phyloP scores from a whole-genome alignment of 2,329 filamentous ascomycete genomes.

The Colletotrichum eleusines region DNA sequence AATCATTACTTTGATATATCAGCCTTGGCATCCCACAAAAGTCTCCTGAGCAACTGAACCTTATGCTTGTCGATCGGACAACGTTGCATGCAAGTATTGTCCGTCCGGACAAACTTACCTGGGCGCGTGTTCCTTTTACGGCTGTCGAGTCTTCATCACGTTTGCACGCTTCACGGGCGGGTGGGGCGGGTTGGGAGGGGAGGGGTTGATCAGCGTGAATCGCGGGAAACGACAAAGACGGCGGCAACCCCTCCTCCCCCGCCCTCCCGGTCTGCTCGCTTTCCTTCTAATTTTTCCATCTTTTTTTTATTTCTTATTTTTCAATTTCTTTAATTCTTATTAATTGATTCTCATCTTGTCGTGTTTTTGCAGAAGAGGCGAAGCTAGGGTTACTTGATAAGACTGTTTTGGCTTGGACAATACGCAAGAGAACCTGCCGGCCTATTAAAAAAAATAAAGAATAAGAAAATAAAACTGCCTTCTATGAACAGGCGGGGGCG shows the following conservation, averaged over 20 bases:
- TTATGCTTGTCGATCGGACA: not conserved
- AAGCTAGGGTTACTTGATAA: no score
- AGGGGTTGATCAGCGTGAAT: not conserved
- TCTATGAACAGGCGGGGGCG: not conserved
- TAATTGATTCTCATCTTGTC: no score
- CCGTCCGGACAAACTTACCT: not conserved
- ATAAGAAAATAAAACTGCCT: no score
- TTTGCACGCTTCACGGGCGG: not conserved
- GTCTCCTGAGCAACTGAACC: not conserved
- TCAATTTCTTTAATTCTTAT: no score
- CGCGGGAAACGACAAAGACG: constrained; percentile 4
- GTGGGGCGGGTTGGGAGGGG: not conserved
- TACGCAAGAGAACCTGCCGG: no score
- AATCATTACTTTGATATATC: no score
- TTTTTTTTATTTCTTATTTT: not conserved
- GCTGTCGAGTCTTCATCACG: not conserved
- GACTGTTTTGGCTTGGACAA: no score
- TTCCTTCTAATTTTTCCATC: no score
- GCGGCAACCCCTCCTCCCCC: not conserved
- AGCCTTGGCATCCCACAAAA: not conserved
- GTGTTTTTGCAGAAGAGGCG: no score
- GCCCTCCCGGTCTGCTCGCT: not conserved
- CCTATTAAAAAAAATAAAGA: no score
- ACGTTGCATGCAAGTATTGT: constrained; percentile 4
- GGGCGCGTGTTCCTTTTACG: not conserved